Evolutionary conservation across 345 rosid species (phyloP), one percentile per base, ranked within the genome.

Genomic region (Tarenaya hassleriana): DNA sequence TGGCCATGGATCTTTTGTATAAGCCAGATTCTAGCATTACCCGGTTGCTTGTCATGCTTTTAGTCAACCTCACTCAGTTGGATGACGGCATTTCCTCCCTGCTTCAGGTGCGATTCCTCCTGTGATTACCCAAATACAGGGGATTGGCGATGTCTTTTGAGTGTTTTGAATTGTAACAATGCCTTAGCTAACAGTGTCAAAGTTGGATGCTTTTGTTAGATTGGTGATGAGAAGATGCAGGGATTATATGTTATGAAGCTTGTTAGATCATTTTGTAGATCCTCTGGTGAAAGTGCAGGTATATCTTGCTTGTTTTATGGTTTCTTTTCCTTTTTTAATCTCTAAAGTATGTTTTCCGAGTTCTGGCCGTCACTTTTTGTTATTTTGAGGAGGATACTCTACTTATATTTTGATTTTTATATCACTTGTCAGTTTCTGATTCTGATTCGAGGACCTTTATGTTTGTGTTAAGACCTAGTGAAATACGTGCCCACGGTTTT

Each of bases 211-310:
- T 12, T 60, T 69, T 75, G 69, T 57, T 66, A 87, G 98, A 66
- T 55, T 47, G 88, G 61, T 13, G 83, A 82, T 50, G 87, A 90
- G 68, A 85, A 76, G 66, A 61, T 87, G 76, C 82, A 77, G 73
- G 89, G 96, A 34, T 63, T 82, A 40, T 68, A 82, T 58, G 58
- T 80, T 43, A 79, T 84, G 92, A 87, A 79, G 84, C 98, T 87
- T 31, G 96, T 84, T 56, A 79, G 96, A 63, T 91, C 95, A 60
- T 91, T 87, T 49, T 77, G 95, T 56, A 76, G 87, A 72, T 75
- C 84, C 47, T 69, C 83, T 20, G 66, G 56, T 40, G 92, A 91
- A 60, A 52, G 53, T 50, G 19, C 51, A 32, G 87, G 85, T 86
- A 60, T 42, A 73, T 21, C 52, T 41, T 62, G 27, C 34, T 60